Base-by-base conservation (phyloP, 345 rosid genomes). In the Balakata baccata region DNA sequence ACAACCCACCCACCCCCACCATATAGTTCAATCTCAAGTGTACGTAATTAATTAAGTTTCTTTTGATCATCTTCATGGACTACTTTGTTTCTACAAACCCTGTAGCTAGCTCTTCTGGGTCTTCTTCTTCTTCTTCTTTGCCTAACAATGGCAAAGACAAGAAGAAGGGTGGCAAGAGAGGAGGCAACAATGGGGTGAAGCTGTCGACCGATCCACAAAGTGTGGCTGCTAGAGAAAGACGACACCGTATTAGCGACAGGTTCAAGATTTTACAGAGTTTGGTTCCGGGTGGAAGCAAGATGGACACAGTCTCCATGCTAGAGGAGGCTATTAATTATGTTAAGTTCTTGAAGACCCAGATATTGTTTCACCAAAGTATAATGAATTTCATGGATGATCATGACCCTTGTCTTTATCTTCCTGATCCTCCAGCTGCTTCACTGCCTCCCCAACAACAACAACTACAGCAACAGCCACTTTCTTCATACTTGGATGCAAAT, bases 241-340 rank as follows among this genome's bases (percentile, higher is more conserved):
- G 98, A 56, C 98, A 91, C 69, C 80, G 97, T 18, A 93, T 93
- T 74, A 91, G 97, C 58, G 88, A 89, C 77, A 81, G 97, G 47
- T 89, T 93, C 85, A 93, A 91, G 91, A 86, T 86, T 79, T 73
- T 93, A 63, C 96, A 87, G 73, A 91, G 94, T 81, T 74, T 93
- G 81, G 90, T 93, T 74, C 98, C 97, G 10, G 96, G 96, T 8
- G 98, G 94, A 39, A 73, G 87, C 4, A 93, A 91, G 78, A 87
- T 93, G 97, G 98, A 93, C 75, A 93, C 98, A 0, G 97, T 88
- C 43, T 89, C 97, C 41, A 89, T 93, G 97, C 78, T 93, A 11
- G 97, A 93, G 49, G 97, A 90, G 73, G 92, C 97, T 71, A 93
- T 93, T 46, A 81, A 86, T 20, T 93, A 93, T 75, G 97, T 93